Evolutionary conservation across 495 filamentous ascomycete genomes (phyloP), one percentile per base, ranked within the genome.

Genomic region (Articulospora tetracladia): DNA sequence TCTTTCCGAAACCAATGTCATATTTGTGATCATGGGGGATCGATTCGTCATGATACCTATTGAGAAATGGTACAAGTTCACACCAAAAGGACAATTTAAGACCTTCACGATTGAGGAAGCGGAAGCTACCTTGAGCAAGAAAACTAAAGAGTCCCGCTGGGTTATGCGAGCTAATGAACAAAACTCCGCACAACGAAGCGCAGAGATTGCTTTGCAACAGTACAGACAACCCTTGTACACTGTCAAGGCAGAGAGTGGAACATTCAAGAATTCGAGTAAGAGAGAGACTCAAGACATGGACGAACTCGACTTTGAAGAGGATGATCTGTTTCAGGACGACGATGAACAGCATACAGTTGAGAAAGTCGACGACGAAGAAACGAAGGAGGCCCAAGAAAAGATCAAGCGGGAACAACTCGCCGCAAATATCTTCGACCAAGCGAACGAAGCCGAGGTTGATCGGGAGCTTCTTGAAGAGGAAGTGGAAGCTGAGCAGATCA

Each of bases 31-130:
- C 20, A 86, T 88, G 24, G 75, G 74, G 0, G 75, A 70, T 0
- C 82, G 80, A 36, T 96, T 96, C 76, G 85, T 86, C 34, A 90
- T 98, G 87, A 79, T 94, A 22, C 95, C 95, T 0, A 72, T 96
- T 11, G 92, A 98, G 65, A 94, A 96, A 66, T 97, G 88, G 88
- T 98, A 98, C 75, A 89, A 87, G 55, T 97, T 98, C 66, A 88
- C 76, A 22, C 81, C 86, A 56, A 96, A 93, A 70, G 88, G 86
- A 48, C 84, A 88, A 52, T 93, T 95, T 73, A 90, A 92, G 72
- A 81, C 82, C 1, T 76, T 93, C 70, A 88, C 84, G 0, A 86
- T 90, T 19, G 93, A 96, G 58, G 91, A 95, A 63, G 92, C 90
- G 0, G 93, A 97, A 70, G 86, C 83, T 53, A 78, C 83, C 34